Conservation (phyloP, 306 rosid genomes). For the Cucumis hystrix region DNA sequence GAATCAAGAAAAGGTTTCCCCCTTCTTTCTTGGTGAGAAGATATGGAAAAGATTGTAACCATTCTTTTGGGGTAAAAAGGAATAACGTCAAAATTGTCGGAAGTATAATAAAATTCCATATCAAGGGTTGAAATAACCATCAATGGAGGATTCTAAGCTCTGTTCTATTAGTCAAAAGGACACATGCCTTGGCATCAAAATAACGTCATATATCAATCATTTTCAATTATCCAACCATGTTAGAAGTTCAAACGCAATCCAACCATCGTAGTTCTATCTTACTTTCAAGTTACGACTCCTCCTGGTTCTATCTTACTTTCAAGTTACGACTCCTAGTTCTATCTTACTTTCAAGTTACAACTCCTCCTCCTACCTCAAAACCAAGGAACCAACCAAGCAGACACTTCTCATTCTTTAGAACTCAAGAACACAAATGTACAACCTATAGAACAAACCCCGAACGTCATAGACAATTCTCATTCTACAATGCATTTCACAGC, state of each 20-base stretch:
- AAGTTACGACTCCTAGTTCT: neutral
- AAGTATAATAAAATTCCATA: no score
- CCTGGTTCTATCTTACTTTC: neutral
- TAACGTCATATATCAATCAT: neutral
- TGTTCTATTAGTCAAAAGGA: no score
- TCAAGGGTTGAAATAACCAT: no score
- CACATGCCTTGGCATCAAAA: no score
- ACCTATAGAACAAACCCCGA: no score
- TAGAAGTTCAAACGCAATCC: neutral
- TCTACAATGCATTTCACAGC: neutral
- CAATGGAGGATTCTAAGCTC: no score
- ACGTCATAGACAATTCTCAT: neutral
- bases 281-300: neutral
- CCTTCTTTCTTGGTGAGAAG: no score
- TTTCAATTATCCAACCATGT: neutral
- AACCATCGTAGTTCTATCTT: neutral
- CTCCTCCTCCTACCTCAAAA: neutral
- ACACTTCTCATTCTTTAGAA: neutral
- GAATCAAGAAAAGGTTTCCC: no score
- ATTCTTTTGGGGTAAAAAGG: no score
- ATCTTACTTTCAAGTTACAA: neutral
- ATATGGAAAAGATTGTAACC: no score
- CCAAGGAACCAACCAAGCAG: neutral
- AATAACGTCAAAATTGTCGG: no score
- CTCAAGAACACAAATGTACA: no score